Percentiles rank a stretch among this genome's conserved stretches.
Conservation (phyloP, 805 yeast species). For the Metschnikowia gelsemii region DNA sequence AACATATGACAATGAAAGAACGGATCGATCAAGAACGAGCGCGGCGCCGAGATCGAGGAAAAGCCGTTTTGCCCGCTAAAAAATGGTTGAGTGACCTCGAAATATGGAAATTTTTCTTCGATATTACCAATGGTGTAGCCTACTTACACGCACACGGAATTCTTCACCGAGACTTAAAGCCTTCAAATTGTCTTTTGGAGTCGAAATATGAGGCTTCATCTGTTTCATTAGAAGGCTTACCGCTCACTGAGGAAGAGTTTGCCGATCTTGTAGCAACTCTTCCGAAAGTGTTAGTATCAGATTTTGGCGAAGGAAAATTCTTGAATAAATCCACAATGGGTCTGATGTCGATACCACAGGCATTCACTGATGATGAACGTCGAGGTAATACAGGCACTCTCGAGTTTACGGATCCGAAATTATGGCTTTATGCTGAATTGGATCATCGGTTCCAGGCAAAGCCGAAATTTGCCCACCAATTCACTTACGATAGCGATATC, state of each 20-base stretch:
- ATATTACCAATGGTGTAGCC: conserved; percentile 66
- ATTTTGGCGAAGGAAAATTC: conserved; percentile 85
- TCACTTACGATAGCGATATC: conserved; percentile 71
- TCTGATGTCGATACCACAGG: too few relatives aligned
- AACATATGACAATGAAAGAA: conserved; percentile 27
- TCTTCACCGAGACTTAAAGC: conserved; percentile 86
- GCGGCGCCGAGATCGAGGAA: conserved; percentile 14
- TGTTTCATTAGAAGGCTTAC: neutral
- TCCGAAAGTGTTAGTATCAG: conserved; percentile 79
- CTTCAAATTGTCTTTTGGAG: conserved; percentile 77
- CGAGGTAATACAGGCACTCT: conserved; percentile 87
- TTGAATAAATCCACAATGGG: conserved; percentile 65
- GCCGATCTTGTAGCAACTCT: conserved; percentile 28
- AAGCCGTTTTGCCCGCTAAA: neutral
- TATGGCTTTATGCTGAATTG: conserved; percentile 40
- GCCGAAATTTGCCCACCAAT: conserved; percentile 48
- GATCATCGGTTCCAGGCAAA: conserved; percentile 26
- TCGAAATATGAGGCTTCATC: conserved; percentile 23
- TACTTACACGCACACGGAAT: conserved; percentile 73
- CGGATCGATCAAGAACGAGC: conserved; percentile 28
- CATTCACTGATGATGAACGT: conserved; percentile 43
- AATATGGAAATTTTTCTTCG: conserved; percentile 65
- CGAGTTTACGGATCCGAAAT: conserved; percentile 86
- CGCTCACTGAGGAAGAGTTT: conserved; percentile 11
- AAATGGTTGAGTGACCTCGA: conserved; percentile 53